Evolutionary conservation across 495 filamentous ascomycete genomes (phyloP).

Genomic region (Trichoderma parareesei): DNA sequence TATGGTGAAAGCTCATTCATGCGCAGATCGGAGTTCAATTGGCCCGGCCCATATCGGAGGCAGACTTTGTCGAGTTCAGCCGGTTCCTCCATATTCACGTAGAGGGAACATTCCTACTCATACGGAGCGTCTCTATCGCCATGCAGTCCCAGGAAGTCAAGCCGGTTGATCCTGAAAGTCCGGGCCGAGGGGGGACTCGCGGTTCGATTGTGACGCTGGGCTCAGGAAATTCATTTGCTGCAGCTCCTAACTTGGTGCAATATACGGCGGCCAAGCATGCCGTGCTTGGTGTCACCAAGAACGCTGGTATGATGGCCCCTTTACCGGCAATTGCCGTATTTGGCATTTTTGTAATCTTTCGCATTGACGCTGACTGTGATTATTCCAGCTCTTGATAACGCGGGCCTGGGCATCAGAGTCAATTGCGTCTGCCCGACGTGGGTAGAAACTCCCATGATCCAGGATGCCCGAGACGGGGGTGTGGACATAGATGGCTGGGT

Average conservation of each 20-base stretch:
- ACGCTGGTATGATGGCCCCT: conserved; percentile 23
- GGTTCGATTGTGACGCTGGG: conserved; percentile 1
- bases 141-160: neutral
- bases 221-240: neutral
- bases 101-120: neutral
- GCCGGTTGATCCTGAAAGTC: neutral
- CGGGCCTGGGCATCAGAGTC: conserved; percentile 27
- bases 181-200: conserved; percentile 1
- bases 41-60: neutral
- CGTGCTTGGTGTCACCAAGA: conserved; percentile 40
- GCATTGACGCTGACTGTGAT: conserved; percentile 6
- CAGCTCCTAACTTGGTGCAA: conserved; percentile 2
- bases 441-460: conserved; percentile 34
- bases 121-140: neutral
- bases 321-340: neutral
- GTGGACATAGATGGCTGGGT: conserved; percentile 14
- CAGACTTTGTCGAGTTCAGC: conserved; percentile 2
- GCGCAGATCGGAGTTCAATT: neutral
- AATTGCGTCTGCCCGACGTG: conserved; percentile 39
- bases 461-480: conserved; percentile 10
- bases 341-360: neutral
- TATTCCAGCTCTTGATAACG: conserved; percentile 27
- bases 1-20: neutral
- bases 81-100: neutral
- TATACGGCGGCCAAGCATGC: conserved; percentile 39